Conservation (phyloP, 2,329 filamentous ascomycete species). For the Dactylellina haptotyla region DNA sequence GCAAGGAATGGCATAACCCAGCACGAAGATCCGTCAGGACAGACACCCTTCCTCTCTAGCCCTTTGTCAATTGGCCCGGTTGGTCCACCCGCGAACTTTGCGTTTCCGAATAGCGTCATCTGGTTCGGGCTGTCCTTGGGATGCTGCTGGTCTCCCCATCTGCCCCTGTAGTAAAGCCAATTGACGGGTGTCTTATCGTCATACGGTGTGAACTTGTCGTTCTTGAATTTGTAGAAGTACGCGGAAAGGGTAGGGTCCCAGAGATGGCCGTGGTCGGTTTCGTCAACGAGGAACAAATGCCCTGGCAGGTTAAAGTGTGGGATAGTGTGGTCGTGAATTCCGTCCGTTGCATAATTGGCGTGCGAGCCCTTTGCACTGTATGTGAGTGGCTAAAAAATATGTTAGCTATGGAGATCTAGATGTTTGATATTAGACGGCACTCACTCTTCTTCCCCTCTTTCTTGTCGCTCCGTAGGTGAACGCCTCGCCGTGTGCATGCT, state of each 20-base stretch:
- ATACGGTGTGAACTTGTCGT: conserved; percentile 65
- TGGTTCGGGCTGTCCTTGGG: conserved; percentile 57
- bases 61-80: conserved; percentile 32
- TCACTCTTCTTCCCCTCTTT: conserved; percentile 63
- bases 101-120: conserved; percentile 22
- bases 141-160: conserved; percentile 72
- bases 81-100: conserved; percentile 28
- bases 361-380: conserved; percentile 72
- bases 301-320: conserved; percentile 70
- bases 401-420: neutral
- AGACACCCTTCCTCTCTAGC: conserved; percentile 20
- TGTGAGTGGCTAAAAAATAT: conserved; percentile 65
- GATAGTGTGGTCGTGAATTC: conserved; percentile 72
- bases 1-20: conserved; percentile 33
- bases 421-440: neutral
- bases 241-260: conserved; percentile 71
- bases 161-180: conserved; percentile 69
- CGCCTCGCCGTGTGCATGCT: conserved; percentile 72
- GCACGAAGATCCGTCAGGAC: conserved; percentile 27
- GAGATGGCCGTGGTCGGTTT: conserved; percentile 67
- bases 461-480: conserved; percentile 70
- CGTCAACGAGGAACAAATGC: conserved; percentile 66
- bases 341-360: conserved; percentile 71
- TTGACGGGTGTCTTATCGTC: conserved; percentile 64
- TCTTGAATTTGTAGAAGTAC: conserved; percentile 69